Base-by-base conservation (phyloP, 345 rosid species). In the Bruguiera sexangula region DNA sequence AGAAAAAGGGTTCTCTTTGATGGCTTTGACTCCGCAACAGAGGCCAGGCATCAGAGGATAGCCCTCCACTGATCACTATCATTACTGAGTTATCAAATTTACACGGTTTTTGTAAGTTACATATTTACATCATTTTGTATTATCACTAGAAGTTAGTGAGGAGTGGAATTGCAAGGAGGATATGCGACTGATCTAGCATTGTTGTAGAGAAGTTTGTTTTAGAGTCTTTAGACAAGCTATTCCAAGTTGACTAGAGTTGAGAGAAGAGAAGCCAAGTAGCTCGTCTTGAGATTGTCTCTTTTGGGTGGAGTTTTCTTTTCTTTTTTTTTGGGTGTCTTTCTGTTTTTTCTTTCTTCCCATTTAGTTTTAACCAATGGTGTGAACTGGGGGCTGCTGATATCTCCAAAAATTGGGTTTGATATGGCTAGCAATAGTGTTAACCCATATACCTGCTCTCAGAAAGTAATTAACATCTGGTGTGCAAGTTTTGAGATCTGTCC, bases 1-100 rank as follows among this genome's bases (percentile, higher is more conserved):
- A 91, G 88, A 80, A 94, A 92, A 76, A 85, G 96, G 75, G 82
- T 69, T n/a, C 76, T 75, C 22, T 80, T 67, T 57, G 89, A 89
- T 62, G 93, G 85, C 63, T 78, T 84, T 21, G 82, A 86, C 39
- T 81, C 82, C 31, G 79, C 88, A 16, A 66, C 84, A 56, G 87
- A 82, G 58, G 70, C 88, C 65, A 92, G 91, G 82, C 83, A 73
- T 73, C 96, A 81, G 73, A 87, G 86, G 75, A 77, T 87, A 70
- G 79, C 75, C 62, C 92, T 89, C 76, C 92, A 82, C 62, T 89
- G 82, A 90, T 84, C 26, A 22, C 56, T 9, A 32, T 64, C 61
- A 48, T 70, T 48, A 66, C 64, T 51, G 55, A 39, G 22, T 60
- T 4, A 59, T 51, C 50, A 13, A 30, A 32, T 61, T 69, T 50